Base-by-base conservation (phyloP, 768 basidiomycete genomes). In the Leccinum disarticulatum region DNA sequence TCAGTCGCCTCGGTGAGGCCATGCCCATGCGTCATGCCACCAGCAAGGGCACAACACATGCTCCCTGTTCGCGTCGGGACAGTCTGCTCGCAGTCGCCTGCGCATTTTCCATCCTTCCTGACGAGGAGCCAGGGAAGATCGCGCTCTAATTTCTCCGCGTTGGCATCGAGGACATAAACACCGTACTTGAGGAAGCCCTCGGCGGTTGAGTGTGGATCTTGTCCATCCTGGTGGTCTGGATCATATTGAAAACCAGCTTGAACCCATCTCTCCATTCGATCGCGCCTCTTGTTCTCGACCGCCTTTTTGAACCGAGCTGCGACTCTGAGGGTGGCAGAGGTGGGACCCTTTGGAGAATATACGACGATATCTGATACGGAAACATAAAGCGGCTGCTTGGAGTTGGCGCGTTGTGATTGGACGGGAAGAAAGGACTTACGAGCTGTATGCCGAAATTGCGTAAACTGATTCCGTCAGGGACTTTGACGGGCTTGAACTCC, bases 401-500 rank as follows among this genome's bases (percentile, higher is more conserved):
- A n/a, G 59, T 71, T 51, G 27, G 47, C 27, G 52, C 35, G 43
- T n/a, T 30, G 33, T 36, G 51, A 59, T 28, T 6, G 22, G 19
- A 51, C 1, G 14, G 54, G 48, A 36, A 2, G 55, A 60, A 10
- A 25, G 31, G 13, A 86, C 91, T 79, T 70, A 93, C 89, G 64
- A 90, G 84, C 73, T 95, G 94, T 60, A 93, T 89, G 30, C 91
- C 90, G 71, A 95, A 94, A 77, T 95, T 93, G 64, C 94, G 80
- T 67, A 92, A 75, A 60, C 86, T 88, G 59, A 92, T 91, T 17
- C 91, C 91, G 64, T 91, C 87, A 10, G 91, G 91, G 57, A 93
- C 87, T 56, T 79, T 79, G 14, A 82, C 81, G 46, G 88, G 86
- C 38, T 86, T 80, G 63, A 93, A 93, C 65, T 87, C 84, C 77